Base-by-base conservation (phyloP, 108 stramenopile genomes). In the Parietichytrium sp. region DNA sequence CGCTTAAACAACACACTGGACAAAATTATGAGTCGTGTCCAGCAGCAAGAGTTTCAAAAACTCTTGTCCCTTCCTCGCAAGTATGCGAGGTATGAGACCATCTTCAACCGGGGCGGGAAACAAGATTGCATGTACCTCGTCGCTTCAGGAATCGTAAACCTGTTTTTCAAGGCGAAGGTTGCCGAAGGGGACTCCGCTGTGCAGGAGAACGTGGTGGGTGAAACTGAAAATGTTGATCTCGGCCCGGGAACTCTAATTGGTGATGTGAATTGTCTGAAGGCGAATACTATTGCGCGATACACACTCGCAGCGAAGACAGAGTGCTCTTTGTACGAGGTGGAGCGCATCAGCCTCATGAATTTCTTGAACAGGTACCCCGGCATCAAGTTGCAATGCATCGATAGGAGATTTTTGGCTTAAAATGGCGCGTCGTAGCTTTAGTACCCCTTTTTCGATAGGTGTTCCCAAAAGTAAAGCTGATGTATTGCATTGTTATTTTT, bases 21-120 rank as follows among this genome's bases (percentile, higher is more conserved):
- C 13, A 42, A 23, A 23, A 7, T 38, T 6, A 42, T 72, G 55
- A 72, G 8, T 13, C 55, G 55, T 18, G 55, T 72, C 15, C 55
- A 72, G 38, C 55, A 72, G 29, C 55, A 72, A 38, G 55, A 72
- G 55, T 72, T 72, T 18, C 55, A 72, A 18, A 72, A 72, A 38
- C 55, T 72, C 18, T 38, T 72, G 13, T 31, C 55, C 4, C 7
- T 38, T 16, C 55, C 55, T 30, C 30, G 55, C 8, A 42, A 72
- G 42, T 4, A 42, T 4, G 30, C 29, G 6, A 30, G 55, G 8
- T 23, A 72, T 23, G 55, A 72, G 55, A 18, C 42, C 25, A 16
- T 72, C 30, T 72, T 72, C 55, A 4, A 30, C 4, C 36, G 55
- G 20, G 55, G 55, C 36, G 42, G 8, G 8, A 33, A 4, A 7